These are phyloP conservation scores for Rhypophila decipiens DNA, from an alignment of 495 filamentous ascomycete species.

Conservation along the genomic window DNA sequence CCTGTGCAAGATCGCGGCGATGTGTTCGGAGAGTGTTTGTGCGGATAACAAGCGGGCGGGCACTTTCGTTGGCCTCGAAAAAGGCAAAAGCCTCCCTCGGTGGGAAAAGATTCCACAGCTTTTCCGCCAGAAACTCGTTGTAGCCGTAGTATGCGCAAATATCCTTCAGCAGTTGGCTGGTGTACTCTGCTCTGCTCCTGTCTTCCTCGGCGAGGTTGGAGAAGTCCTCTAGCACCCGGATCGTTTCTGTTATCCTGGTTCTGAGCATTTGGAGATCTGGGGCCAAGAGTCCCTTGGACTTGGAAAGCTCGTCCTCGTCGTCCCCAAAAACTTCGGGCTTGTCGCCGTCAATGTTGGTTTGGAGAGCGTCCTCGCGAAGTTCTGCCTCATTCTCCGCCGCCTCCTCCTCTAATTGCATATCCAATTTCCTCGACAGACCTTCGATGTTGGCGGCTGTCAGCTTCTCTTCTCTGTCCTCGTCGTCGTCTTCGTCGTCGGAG, in stretches of 20 bases:
- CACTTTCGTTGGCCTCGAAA: conserved; percentile 93
- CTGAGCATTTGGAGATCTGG: conserved; percentile 87
- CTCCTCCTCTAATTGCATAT: conserved; percentile 60
- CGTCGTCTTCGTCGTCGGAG: conserved; percentile 91
- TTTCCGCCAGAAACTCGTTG: conserved; percentile 44
- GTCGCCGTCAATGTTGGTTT: conserved; percentile 91
- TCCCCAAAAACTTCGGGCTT: conserved; percentile 65
- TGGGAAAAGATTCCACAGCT: conserved; percentile 67
- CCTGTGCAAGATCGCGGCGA: conserved; percentile 83
- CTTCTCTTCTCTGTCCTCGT: conserved; percentile 81
- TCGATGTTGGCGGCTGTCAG: conserved; percentile 95
- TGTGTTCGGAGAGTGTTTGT: conserved; percentile 94
- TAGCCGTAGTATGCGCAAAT: conserved; percentile 94
- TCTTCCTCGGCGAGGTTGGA: conserved; percentile 68
- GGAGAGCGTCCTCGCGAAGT: conserved; percentile 79
- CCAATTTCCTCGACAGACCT: conserved; percentile 76
- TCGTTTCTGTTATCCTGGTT: conserved; percentile 85
- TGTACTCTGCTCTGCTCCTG: conserved; percentile 81
- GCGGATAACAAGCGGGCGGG: conserved; percentile 70
- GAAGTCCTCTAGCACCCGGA: conserved; percentile 86
- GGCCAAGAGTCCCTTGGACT: conserved; percentile 53
- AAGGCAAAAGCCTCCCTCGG: conserved; percentile 94
- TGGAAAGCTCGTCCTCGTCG: conserved; percentile 36
- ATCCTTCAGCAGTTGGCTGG: conserved; percentile 77
- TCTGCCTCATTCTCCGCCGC: conserved; percentile 73